Percentiles rank a stretch among this genome's conserved stretches.
phyloP scores from a whole-genome alignment of 2,329 filamentous ascomycete genomes.

The Colletotrichum eremochloae region DNA sequence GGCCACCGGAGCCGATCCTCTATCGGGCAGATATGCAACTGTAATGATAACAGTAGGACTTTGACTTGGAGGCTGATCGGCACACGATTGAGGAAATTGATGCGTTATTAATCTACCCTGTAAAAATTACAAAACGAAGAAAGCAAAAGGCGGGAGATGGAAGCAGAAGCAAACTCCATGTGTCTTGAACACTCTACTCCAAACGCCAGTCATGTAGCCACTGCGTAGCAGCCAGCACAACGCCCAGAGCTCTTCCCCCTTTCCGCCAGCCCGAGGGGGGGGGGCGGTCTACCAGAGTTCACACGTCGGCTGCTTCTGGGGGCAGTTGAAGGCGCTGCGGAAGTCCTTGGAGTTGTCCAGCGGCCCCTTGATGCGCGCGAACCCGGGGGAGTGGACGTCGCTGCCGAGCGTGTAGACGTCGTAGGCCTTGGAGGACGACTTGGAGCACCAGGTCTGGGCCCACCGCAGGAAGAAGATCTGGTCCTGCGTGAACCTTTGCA shows the following conservation, averaged over 20 bases:
- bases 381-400: slow-evolving; percentile 75
- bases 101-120: background rate
- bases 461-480: slow-evolving; percentile 78
- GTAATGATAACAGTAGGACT: background rate
- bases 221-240: background rate
- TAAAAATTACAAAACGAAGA: background rate
- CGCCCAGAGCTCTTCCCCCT: background rate
- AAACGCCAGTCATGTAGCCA: background rate
- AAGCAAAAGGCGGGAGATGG: background rate
- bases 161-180: background rate
- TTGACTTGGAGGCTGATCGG: background rate
- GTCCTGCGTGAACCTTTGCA: slow-evolving; percentile 73
- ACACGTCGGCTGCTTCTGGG: slow-evolving; percentile 74
- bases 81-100: background rate
- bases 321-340: slow-evolving; percentile 75
- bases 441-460: slow-evolving; percentile 75
- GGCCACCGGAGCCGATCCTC: background rate
- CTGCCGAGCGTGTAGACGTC: slow-evolving; percentile 69
- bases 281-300: slow-evolving; percentile 71
- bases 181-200: background rate
- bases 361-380: slow-evolving; percentile 71
- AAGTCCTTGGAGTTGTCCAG: slow-evolving; percentile 77
- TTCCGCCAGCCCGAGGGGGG: background rate
- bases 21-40: background rate
- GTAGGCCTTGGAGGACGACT: slow-evolving; percentile 66